Evolutionary conservation across 768 basidiomycete genomes (phyloP), one percentile per base, ranked within the genome.

Genomic region (Pisolithus albus): DNA sequence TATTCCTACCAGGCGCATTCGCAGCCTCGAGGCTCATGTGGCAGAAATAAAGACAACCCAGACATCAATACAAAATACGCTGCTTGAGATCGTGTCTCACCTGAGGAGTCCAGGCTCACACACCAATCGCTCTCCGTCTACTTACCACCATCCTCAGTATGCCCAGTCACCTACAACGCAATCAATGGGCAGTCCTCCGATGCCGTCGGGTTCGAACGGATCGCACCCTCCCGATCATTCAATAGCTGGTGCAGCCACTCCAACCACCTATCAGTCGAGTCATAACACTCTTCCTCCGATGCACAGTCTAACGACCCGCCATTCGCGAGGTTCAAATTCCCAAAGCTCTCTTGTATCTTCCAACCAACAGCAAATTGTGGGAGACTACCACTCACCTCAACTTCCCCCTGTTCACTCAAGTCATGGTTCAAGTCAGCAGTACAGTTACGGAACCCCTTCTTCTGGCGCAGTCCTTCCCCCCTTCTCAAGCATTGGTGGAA

Each of bases 1-100:
- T 34, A 59, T 59, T 56, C 52, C 56, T 49, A 51, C 19, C 62
- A 95, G 93, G 66, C 91, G 93, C 46, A 94, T 96, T 56, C 83
- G 90, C 60, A 91, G 83, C 62, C 79, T 96, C 50, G 93, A 96
- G 69, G 59, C 78, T 24, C 89, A 91, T 68, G 92, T 95, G 49
- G 79, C 86, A 41, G 89, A 92, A 47, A 89, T 91, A 62, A 82
- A 83, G 50, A 75, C 79, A 50, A 77, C 82, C 0, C 88, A 91
- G 64, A 70, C 74, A 26, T 75, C 81, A 11, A 95, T 95, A 46
- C 87, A 90, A 59, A 86, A 74, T 58, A 86, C 82, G 0, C 76
- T 97, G 10, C 72, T 82, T 48, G 93, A 95, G 62, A 79, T 97
- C 53, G 82, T 88, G 48, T 74, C 80, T 16, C 84, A 89, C 57